Base-by-base conservation (phyloP, 2,329 filamentous ascomycete species). In the Byssochlamys sp. region DNA sequence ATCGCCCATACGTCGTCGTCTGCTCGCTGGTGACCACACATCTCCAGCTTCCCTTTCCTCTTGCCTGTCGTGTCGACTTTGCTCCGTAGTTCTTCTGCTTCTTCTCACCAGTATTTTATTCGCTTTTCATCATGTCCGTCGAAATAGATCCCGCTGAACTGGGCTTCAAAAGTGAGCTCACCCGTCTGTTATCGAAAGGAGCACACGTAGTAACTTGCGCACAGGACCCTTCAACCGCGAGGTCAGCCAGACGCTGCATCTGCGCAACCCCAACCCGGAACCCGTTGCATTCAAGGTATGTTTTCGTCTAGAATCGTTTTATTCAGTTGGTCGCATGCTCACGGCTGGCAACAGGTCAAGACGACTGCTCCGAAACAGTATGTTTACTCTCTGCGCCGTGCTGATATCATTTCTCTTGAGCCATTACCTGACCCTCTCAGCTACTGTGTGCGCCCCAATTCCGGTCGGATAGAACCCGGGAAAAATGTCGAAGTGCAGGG, bases 351-450 rank as follows among this genome's bases (percentile, higher is more conserved):
- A 33, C 66, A 96, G 91, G 94, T 99, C 76, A 99, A 99, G 85
- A 99, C 94, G 53, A 99, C 94, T 62, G 94, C 94, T 54, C 94
- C 94, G 33, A 97, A 97, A 79, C 94, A 97, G 92, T 99, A 89
- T 71, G 88, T 75, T 60, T 54, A 56, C 57, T 55, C 57, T 62
- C 67, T 60, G 57, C 61, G 57, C 59, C 48, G 56, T 54, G 9
- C 31, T 28, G 12, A 53, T 33, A 29, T 53, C 45, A 53, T 33
- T 49, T 28, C 24, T 53, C 55, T 26, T 29, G 52, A 49, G 28
- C 52, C 33, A 59, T 19, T 62, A 58, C 62, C 65, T 66, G 61
- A 68, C 69, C 11, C 29, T 55, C 53, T 63, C 68, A 96, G 92
- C 81, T 99, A 99, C 79, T 97, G 94, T 74, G 92, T 97, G 59